phyloP scores from a whole-genome alignment of 2,329 filamentous ascomycete species.

The Dothistroma pini region DNA sequence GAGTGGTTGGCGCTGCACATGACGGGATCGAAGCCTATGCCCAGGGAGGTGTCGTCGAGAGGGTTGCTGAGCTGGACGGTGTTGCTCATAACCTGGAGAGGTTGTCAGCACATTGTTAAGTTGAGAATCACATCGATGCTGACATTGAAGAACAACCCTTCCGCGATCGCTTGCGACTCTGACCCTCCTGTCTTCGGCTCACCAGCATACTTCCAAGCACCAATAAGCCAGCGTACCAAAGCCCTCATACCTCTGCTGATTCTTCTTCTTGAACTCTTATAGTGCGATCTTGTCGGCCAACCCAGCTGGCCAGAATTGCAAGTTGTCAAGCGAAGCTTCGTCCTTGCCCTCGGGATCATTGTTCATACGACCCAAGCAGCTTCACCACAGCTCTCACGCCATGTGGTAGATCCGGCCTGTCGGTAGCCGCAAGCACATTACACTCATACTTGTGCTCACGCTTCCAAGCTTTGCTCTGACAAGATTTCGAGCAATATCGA shows the following conservation, averaged over 20 bases:
- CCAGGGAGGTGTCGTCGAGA: conserved; percentile 53
- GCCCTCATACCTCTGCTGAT: conserved; percentile 44
- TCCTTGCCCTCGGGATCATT: conserved; percentile 25
- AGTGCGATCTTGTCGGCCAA: conserved; percentile 41
- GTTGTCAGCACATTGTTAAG: conserved; percentile 11
- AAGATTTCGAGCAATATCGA: conserved; percentile 58
- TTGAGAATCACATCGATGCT: neutral
- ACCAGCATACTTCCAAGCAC: conserved; percentile 51
- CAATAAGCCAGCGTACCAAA: conserved; percentile 52
- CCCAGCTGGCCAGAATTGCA: conserved; percentile 24
- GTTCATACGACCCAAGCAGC: conserved; percentile 40
- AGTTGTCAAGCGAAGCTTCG: conserved; percentile 23
- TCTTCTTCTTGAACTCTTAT: conserved; percentile 43
- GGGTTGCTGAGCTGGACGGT: conserved; percentile 55
- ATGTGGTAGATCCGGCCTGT: conserved; percentile 47
- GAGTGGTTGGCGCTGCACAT: conserved; percentile 58
- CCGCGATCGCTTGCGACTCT: conserved; percentile 19
- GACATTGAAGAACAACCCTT: conserved; percentile 22
- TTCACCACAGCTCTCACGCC: conserved; percentile 55
- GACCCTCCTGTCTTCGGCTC: conserved; percentile 25
- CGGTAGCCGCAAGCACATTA: conserved; percentile 45
- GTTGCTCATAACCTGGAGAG: conserved; percentile 53
- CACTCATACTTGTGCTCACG: conserved; percentile 59
- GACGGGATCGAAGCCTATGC: conserved; percentile 56
- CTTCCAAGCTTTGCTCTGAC: conserved; percentile 59